Evolutionary conservation across 768 basidiomycete species (phyloP).

Genomic region (Austroboletus festivus): DNA sequence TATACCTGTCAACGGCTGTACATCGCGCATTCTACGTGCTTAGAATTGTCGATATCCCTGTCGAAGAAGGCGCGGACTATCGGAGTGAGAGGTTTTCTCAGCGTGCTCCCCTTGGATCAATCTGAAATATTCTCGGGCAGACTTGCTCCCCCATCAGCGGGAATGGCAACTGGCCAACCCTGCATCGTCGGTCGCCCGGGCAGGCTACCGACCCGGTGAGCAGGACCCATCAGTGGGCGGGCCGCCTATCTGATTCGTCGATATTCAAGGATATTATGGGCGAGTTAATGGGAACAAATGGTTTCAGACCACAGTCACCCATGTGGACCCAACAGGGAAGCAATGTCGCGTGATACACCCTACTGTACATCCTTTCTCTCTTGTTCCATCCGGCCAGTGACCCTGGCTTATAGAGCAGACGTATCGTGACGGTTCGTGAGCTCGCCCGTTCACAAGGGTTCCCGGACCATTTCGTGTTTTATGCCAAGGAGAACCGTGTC

Average conservation of each 20-base stretch:
- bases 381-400: not conserved
- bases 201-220: conserved; percentile 51
- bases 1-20: not conserved
- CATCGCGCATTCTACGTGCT: not conserved
- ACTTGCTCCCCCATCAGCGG: conserved; percentile 40
- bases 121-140: not conserved
- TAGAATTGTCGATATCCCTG: conserved; percentile 61
- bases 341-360: conserved; percentile 70
- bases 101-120: not conserved
- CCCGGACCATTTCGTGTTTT: conserved; percentile 69
- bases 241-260: not conserved
- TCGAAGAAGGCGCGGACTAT: conserved; percentile 61
- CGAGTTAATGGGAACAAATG: conserved; percentile 52
- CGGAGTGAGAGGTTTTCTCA: conserved; percentile 43
- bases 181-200: conserved; percentile 50
- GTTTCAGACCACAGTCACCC: conserved; percentile 76
- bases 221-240: not conserved
- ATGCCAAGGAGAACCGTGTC: conserved; percentile 48
- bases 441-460: conserved; percentile 81
- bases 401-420: conserved; percentile 46
- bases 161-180: conserved; percentile 67
- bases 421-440: conserved; percentile 73
- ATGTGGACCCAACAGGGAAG: conserved; percentile 76
- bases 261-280: conserved; percentile 49
- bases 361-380: conserved; percentile 41